Evolutionary conservation across 148 eudicot species (phyloP).

Genomic region (Heliamphora exappendiculata): DNA sequence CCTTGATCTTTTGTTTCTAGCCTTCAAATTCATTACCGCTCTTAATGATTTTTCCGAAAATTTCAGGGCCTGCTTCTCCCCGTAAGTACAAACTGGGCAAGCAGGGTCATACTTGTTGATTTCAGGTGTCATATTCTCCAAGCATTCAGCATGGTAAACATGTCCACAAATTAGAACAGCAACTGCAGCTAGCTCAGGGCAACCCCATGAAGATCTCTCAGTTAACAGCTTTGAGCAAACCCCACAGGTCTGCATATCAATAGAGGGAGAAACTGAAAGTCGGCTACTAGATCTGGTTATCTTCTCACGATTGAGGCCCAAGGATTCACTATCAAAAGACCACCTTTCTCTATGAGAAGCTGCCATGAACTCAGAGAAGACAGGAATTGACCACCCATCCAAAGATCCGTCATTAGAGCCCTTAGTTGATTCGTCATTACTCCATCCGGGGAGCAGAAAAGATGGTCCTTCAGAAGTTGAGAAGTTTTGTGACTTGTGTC

Average conservation of each 20-base stretch:
- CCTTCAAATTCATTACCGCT: constrained; percentile 59
- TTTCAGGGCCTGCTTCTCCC: constrained; percentile 67
- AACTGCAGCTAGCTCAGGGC: constrained; percentile 66
- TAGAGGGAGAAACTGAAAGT: constrained; percentile 33
- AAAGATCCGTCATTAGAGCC: constrained; percentile 75
- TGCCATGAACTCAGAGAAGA: constrained; percentile 56
- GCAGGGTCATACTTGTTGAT: constrained; percentile 78
- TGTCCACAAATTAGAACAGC: constrained; percentile 88
- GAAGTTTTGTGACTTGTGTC: constrained; percentile 55
- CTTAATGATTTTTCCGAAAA: constrained; percentile 60
- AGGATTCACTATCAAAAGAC: constrained; percentile 79
- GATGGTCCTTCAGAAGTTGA: constrained; percentile 51
- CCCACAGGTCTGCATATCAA: constrained; percentile 65
- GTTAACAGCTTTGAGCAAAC: constrained; percentile 72
- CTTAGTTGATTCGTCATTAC: constrained; percentile 59
- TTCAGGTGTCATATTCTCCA: constrained; percentile 81
- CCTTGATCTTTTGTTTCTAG: constrained; percentile 46
- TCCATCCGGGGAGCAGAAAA: constrained; percentile 36
- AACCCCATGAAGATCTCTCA: constrained; percentile 69
- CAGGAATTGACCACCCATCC: constrained; percentile 74
- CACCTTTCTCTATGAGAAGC: constrained; percentile 60
- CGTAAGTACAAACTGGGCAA: constrained; percentile 89
- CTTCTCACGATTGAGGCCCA: constrained; percentile 45
- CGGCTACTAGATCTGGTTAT: constrained; percentile 34
- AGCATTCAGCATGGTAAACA: constrained; percentile 88